Evolutionary conservation across 2,329 filamentous ascomycete genomes (phyloP).

Genomic region (Epicoccum nigrum): DNA sequence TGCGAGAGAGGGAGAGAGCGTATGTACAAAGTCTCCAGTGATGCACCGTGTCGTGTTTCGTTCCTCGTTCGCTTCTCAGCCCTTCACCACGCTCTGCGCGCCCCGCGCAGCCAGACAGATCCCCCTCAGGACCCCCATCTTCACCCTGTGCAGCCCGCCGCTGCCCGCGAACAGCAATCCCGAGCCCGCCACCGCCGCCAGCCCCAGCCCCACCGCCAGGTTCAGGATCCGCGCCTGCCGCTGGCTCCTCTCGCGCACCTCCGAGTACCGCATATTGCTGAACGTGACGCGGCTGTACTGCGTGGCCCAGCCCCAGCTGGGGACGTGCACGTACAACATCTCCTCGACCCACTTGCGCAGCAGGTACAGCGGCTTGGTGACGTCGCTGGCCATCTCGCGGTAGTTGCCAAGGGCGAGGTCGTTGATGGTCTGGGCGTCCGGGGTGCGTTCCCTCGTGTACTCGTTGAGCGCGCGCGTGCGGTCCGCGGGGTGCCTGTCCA

Average conservation of each 20-base stretch:
- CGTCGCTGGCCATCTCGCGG: slow-evolving; percentile 87
- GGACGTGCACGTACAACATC: slow-evolving; percentile 75
- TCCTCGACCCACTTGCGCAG: slow-evolving; percentile 88
- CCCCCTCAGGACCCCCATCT: slow-evolving; percentile 36
- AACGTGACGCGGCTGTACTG: slow-evolving; percentile 94
- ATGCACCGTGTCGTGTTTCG: too few relatives aligned
- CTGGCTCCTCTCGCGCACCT: slow-evolving; percentile 74
- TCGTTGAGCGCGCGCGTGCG: slow-evolving; percentile 64
- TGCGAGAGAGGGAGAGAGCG: too few relatives aligned
- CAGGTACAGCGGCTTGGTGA: slow-evolving; percentile 77
- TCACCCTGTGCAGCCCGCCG: slow-evolving; percentile 29
- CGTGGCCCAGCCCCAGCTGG: slow-evolving; percentile 83
- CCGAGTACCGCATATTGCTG: slow-evolving; percentile 87
- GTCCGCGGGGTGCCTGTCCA: slow-evolving; percentile 69
- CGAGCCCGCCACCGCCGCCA: slow-evolving; percentile 25
- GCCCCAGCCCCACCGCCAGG: slow-evolving; percentile 31
- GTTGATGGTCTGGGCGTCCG: slow-evolving; percentile 88
- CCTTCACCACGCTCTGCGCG: slow-evolving; percentile 24
- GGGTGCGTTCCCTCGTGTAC: slow-evolving; percentile 75
- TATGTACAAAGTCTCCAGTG: too few relatives aligned
- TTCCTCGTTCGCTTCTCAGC: slow-evolving; percentile 17
- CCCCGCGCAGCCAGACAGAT: slow-evolving; percentile 36
- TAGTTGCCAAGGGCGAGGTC: slow-evolving; percentile 92
- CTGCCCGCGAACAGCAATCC: slow-evolving; percentile 31
- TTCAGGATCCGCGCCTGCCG: slow-evolving; percentile 42